Conservation (phyloP, 352 stramenopile genomes). For the Globisporangium mamillatum region DNA sequence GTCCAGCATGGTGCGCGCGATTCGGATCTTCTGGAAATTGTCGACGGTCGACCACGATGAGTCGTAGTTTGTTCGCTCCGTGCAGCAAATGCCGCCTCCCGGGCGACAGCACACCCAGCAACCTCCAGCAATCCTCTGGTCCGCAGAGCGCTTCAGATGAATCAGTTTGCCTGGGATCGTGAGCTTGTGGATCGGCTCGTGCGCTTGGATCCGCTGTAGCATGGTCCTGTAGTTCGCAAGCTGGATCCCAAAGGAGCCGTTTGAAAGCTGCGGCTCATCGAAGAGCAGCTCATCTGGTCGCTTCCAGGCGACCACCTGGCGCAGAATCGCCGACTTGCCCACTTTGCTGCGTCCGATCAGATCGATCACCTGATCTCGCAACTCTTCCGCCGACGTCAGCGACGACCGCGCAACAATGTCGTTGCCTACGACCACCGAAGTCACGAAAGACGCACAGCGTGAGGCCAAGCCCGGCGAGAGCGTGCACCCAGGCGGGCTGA, state of each 20-base stretch:
- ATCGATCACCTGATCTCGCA: conserved; percentile 81
- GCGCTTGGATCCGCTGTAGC: conserved; percentile 77
- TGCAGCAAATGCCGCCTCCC: conserved; percentile 77
- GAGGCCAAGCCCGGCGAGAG: conserved; percentile 66
- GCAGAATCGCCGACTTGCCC: conserved; percentile 76
- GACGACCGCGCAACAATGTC: conserved; percentile 84
- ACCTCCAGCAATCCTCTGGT: conserved; percentile 28
- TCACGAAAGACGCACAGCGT: conserved; percentile 60
- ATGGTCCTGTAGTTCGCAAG: conserved; percentile 83
- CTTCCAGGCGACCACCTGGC: conserved; percentile 76
- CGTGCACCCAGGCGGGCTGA: conserved; percentile 75
- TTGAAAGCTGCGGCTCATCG: conserved; percentile 25
- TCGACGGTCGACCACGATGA: conserved; percentile 62
- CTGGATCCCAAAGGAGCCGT: conserved; percentile 51
- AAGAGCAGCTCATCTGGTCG: conserved; percentile 74
- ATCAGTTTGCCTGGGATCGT: conserved; percentile 77
- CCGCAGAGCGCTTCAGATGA: conserved; percentile 63
- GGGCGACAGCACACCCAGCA: conserved; percentile 86
- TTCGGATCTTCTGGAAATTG: conserved; percentile 71
- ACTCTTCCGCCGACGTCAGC: conserved; percentile 65
- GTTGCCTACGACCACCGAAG: conserved; percentile 77
- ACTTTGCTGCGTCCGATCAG: conserved; percentile 86
- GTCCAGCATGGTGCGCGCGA: conserved; percentile 84
- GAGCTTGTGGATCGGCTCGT: conserved; percentile 76
- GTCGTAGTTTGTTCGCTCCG: conserved; percentile 77